Conservation (phyloP, 2,329 filamentous ascomycete species). For the Fusarium cicatricum region DNA sequence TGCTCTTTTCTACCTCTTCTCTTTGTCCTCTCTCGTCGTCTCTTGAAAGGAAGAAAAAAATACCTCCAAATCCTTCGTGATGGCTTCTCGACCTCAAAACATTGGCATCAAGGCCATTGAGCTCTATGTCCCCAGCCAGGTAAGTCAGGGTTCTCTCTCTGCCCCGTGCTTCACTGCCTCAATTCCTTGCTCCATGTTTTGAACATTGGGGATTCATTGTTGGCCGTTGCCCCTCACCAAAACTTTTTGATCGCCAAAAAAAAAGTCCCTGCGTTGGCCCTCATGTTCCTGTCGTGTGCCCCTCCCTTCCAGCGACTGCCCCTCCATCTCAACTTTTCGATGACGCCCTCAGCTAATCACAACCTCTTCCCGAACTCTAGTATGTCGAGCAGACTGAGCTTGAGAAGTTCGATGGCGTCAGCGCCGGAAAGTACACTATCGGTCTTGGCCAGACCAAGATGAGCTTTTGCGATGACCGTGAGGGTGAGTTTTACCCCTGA, state of each 20-base stretch:
- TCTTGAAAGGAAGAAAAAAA: conserved; percentile 14
- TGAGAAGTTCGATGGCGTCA: conserved; percentile 86
- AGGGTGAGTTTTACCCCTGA: conserved; percentile 63
- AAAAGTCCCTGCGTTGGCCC: conserved; percentile 33
- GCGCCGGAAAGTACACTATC: conserved; percentile 87
- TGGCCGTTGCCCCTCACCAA: conserved; percentile 33
- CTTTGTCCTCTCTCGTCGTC: conserved; percentile 15
- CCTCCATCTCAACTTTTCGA: conserved; percentile 33
- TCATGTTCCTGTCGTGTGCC: conserved; percentile 39
- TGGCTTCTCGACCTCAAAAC: conserved; percentile 83
- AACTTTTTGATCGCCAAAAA: conserved; percentile 26
- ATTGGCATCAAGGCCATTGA: conserved; percentile 94
- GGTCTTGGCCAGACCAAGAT: conserved; percentile 91
- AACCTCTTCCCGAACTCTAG: conserved; percentile 53
- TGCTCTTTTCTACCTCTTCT: conserved; percentile 26
- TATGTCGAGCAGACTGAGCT: conserved; percentile 86
- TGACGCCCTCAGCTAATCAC: conserved; percentile 42
- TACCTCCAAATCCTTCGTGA: conserved; percentile 49
- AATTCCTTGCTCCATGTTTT: conserved; percentile 17
- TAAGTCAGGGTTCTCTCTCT: conserved; percentile 53
- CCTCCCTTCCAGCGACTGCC: conserved; percentile 36
- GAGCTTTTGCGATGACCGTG: conserved; percentile 90
- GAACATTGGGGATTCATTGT: conserved; percentile 19
- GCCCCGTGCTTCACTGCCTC: conserved; percentile 8
- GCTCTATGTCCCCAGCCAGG: conserved; percentile 87